phyloP scores from a whole-genome alignment of 2,329 filamentous ascomycete genomes.

The Phaeophleospora eucalypticola region DNA sequence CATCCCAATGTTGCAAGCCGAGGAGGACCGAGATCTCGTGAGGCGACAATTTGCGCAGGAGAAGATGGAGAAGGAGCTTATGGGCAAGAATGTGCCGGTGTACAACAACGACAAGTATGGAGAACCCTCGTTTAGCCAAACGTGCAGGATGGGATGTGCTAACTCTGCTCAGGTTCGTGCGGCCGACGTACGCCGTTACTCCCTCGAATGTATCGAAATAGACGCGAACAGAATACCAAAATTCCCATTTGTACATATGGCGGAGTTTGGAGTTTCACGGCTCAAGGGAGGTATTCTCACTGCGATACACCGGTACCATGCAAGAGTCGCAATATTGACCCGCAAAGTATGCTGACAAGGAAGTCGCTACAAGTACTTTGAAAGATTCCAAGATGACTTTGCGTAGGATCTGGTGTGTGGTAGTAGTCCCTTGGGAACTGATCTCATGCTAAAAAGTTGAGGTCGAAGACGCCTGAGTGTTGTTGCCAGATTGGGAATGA shows the following conservation, averaged over 20 bases:
- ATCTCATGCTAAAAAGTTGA: too few species aligned
- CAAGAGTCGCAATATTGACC: too few species aligned
- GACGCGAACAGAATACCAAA: not conserved
- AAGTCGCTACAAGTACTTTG: too few species aligned
- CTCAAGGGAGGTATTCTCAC: too few species aligned
- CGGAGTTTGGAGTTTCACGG: constrained; percentile 2
- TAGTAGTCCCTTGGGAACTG: too few species aligned
- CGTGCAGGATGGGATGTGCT: constrained; percentile 3
- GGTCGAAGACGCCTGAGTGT: too few species aligned
- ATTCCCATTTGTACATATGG: constrained; percentile 1
- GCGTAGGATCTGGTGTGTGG: too few species aligned
- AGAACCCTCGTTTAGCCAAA: not conserved
- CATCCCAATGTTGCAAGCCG: constrained; percentile 88
- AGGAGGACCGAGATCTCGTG: constrained; percentile 94
- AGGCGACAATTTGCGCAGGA: constrained; percentile 80
- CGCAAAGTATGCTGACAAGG: too few species aligned
- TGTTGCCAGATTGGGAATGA: too few species aligned
- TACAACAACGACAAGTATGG: constrained; percentile 85
- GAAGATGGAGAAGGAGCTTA: constrained; percentile 81
- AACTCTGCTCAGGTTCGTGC: constrained; percentile 60
- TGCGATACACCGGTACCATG: too few species aligned
- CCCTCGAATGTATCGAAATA: constrained; percentile 60
- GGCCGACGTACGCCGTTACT: constrained; percentile 72
- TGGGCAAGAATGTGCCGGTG: constrained; percentile 77
- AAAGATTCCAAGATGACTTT: too few species aligned